A percentile compares a stretch with the other conserved stretches of the same genome.
These are phyloP conservation scores for Candida neerlandica DNA, from an alignment of 1,139 yeast genomes.

Conservation along the genomic window DNA sequence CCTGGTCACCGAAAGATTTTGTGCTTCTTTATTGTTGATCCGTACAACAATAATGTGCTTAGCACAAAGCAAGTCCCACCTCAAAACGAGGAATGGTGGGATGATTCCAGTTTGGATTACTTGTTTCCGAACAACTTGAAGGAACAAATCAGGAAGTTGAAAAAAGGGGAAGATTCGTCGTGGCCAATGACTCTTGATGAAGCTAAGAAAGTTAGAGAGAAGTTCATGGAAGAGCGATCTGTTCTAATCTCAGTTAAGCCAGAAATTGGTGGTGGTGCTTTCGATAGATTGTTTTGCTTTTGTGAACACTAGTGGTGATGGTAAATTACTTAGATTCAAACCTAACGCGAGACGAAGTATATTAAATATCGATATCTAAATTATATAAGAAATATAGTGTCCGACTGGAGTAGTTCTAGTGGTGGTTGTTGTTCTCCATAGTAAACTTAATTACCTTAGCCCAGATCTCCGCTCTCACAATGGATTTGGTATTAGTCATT, in stretches of 20 bases:
- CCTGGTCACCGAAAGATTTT: constrained; percentile 44
- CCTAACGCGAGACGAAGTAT: no score
- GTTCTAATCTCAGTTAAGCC: constrained; percentile 12
- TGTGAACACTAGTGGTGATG: constrained; percentile 42
- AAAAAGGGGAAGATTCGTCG: constrained; percentile 7
- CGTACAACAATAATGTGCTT: constrained; percentile 30
- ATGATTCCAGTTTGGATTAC: constrained; percentile 19
- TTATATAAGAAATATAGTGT: no score
- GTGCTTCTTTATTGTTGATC: constrained; percentile 45
- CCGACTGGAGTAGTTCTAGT: no score
- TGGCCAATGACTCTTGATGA: constrained; percentile 26
- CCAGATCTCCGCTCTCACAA: no score
- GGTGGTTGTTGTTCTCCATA: no score
- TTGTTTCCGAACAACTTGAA: constrained; percentile 17
- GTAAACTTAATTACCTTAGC: no score
- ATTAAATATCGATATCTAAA: no score
- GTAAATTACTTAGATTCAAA: no score
- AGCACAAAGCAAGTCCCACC: constrained; percentile 42
- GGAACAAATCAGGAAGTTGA: constrained; percentile 12
- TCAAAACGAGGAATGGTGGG: constrained; percentile 44
- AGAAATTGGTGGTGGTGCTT: constrained; percentile 17
- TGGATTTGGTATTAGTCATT: no score
- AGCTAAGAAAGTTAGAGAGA: constrained; percentile 29
- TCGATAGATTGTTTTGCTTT: constrained; percentile 25
- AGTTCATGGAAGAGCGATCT: constrained; percentile 38